Base-by-base conservation (phyloP, 148 eudicot genomes). In the Silene latifolia region DNA sequence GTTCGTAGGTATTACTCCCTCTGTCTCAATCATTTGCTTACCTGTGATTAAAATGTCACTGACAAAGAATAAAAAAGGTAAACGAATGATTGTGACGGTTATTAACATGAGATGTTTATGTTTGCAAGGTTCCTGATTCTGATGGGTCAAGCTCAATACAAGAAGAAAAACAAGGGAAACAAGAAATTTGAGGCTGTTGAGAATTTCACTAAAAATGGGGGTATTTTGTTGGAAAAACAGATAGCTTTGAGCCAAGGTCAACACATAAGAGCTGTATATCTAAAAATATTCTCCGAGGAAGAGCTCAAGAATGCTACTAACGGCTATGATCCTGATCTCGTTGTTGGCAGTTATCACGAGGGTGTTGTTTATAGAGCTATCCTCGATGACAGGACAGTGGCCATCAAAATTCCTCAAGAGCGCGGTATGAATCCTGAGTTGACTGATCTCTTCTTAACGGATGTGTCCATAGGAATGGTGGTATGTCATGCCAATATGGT, bases 331-430 rank as follows among this genome's bases (percentile, higher is more conserved):
- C 62, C 29, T 32, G 42, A 62, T 20, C 39, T 63, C 14, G 54
- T 74, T 19, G 59, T 79, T 51, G 82, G 78, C 7, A 32, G 65
- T 72, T 58, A 69, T 57, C 63, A 53, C 9, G 19, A 48, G n/a
- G 69, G 78, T 4, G 63, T 69, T 5, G 78, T 79, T 19, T 74
- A 79, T 54, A 79, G 48, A 35, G 74, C 71, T n/a, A 74, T 23
- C 24, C 10, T 74, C 19, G 78, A 74, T 58, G 77, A 71, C 39
- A 58, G 74, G 24, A 54, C 12, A 21, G 82, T 69, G 2, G 78
- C 72, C 6, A 60, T 76, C 27, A 69, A 42, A 71, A 69, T 56
- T 12, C 62, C 72, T 1, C 54, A n/a, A 24, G 51, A 35, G 19
- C 24, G n/a, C n/a, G 73, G 24, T 59, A 5, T 15, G 8, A 67